Base-by-base conservation (phyloP, 1,139 yeast genomes). In the Debaryomycetaceae sp. region DNA sequence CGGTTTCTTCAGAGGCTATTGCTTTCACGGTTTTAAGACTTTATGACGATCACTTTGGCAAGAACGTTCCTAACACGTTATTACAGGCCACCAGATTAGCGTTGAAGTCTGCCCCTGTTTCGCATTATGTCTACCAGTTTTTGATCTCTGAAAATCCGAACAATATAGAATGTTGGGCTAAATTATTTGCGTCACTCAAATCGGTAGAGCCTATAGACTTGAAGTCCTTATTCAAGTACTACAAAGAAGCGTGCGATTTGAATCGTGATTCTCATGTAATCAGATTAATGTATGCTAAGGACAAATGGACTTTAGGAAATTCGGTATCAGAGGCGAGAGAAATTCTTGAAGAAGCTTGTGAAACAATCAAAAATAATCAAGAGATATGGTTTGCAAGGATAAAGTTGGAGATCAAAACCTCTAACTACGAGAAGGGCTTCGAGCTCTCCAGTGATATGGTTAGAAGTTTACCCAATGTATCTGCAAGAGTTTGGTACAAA, bases 241-340 rank as follows among this genome's bases (percentile, higher is more conserved):
- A 83, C 51, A 78, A 79, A 31, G 63, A 64, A 59, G 78, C 83
- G 30, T 71, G 74, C 2, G 49, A 55, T 1, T 55, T 67, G 0
- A 71, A 83, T 41, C 83, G 86, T 0, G 50, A 62, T 1, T 58
- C 64, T 17, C 79, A 76, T 26, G 52, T 75, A 5, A 70, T 88
- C 40, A 73, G 80, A 63, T 60, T 88, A 40, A 77, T 83, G 80
- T 87, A 78, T 55, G 86, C 95, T 0, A 81, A 82, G 46, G 94
- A 86, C 50, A 67, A 73, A 42, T 79, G 88, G 81, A 62, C 64
- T 18, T 40, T 65, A 30, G 67, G 56, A 1, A 63, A 70, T 1
- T 80, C 85, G 49, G 52, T 73, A 1, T 59, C 53, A 0, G 71
- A 67, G 1, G 87, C 96, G 0, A 65, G 83, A 41, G 52, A 55